Evolutionary conservation across 78 protist species (phyloP), one percentile per base, ranked within the genome.

Genomic region (Anaeramoeba flamelloides): DNA sequence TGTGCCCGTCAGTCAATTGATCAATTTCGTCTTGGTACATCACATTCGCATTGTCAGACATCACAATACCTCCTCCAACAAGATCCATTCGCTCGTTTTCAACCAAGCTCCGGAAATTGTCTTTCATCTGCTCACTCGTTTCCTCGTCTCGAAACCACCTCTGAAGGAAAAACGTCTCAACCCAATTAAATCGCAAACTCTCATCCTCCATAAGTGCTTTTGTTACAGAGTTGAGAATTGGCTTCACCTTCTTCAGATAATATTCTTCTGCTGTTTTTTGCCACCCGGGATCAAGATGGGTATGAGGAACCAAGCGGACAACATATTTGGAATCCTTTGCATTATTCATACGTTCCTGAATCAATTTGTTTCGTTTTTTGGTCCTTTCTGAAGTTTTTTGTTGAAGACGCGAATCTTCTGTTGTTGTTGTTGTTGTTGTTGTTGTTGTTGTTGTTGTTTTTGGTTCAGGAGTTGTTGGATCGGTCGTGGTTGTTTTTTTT

Each of bases 1-100:
- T 32, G 74, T 83, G 89, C 0, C 96, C 93, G 26, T 79, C 82
- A 30, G 90, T 75, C 86, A 91, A 85, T 77, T 92, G 94, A 41
- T 87, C 82, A 22, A 92, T 69, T 26, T 84, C 40, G 32, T 81
- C 83, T 38, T 74, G 84, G 36, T 78, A 1, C 39, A 22, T 0
- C 22, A 90, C 32, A 32, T 33, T 31, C 17, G 94, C 94, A 34
- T 92, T 92, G 82, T 92, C 96, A 78, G 81, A 82, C 81, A 79
- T 82, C 37, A 90, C 92, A 86, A 82, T 88, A 30, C 93, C 94
- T 53, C 85, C 87, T 22, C n/a, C 36, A 26, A 87, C 76, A 77
- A 90, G 75, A 40, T 85, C 90, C 1, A 90, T 3, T 78, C 84
- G 90, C 33, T 78, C 75, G 40, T 64, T 75, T 2, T 2, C n/a